These are phyloP conservation scores for Cladophialophora yegresii DNA, from an alignment of 2,329 filamentous ascomycete genomes.

Conservation along the genomic window DNA sequence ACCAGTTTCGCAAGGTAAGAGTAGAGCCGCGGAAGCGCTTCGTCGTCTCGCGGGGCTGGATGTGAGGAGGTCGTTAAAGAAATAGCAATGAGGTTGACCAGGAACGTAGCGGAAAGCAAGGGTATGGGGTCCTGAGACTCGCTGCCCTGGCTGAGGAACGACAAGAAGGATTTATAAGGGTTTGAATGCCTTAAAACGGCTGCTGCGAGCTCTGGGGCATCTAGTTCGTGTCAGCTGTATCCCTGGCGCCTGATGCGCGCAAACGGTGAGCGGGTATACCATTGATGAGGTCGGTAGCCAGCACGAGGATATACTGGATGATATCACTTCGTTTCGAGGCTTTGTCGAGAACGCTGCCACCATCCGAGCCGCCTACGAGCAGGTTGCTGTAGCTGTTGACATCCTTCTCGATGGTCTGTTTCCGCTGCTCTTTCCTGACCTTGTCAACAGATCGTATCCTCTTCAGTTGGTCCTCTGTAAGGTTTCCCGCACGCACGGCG, in stretches of 20 bases:
- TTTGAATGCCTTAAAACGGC: constrained; percentile 71
- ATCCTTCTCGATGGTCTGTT: constrained; percentile 77
- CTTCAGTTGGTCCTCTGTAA: constrained; percentile 89
- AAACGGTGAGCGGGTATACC: constrained; percentile 53
- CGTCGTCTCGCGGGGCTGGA: constrained; percentile 62
- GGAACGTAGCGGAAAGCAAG: constrained; percentile 82
- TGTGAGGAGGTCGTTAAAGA: constrained; percentile 64
- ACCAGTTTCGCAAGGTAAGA: constrained; percentile 81
- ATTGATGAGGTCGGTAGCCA: constrained; percentile 83
- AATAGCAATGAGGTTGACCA: constrained; percentile 73
- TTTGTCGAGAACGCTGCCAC: constrained; percentile 77
- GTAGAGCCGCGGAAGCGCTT: constrained; percentile 79
- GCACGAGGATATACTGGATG: constrained; percentile 89
- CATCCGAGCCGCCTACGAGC: constrained; percentile 69
- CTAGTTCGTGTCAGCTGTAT: constrained; percentile 50
- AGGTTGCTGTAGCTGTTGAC: constrained; percentile 76
- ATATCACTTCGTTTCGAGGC: constrained; percentile 85
- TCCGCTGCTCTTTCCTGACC: constrained; percentile 86
- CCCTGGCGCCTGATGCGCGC: no score
- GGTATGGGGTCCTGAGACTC: constrained; percentile 86
- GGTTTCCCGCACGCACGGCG: constrained; percentile 86
- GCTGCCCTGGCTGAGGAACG: constrained; percentile 78
- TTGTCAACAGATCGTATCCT: constrained; percentile 98
- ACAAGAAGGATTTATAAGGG: constrained; percentile 75
- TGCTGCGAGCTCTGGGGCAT: constrained; percentile 74